phyloP scores from a whole-genome alignment of 331 rosid species.

The Quercus tomentella region DNA sequence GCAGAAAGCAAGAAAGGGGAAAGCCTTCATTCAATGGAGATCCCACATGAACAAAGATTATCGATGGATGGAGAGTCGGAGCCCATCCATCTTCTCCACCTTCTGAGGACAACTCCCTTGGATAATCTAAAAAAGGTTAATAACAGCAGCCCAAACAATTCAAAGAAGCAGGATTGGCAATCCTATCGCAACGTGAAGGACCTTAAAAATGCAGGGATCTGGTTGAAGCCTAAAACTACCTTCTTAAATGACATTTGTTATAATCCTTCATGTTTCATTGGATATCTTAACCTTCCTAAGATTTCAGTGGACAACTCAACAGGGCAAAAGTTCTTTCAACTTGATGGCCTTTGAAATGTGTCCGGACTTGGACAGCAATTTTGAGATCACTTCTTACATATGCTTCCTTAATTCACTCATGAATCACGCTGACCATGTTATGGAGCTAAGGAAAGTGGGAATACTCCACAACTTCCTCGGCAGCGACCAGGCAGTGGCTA shows the following conservation, averaged over 20 bases:
- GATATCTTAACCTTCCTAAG: slow-evolving; percentile 6
- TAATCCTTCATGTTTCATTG: neutral
- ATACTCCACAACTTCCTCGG: slow-evolving; percentile 1
- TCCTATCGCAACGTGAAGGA: neutral
- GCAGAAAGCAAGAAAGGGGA: neutral
- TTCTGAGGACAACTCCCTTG: neutral
- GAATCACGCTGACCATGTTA: no score
- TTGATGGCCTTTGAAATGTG: slow-evolving; percentile 22
- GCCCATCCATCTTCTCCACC: slow-evolving; percentile 16
- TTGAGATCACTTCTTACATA: neutral
- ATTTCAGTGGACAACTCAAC: slow-evolving; percentile 4
- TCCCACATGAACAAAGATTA: no score
- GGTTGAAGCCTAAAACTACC: neutral
- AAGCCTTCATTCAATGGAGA: neutral
- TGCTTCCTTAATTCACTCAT: no score
- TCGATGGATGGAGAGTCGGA: no score
- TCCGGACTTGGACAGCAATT: slow-evolving; percentile 14
- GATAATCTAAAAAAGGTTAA: no score
- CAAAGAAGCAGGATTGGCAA: neutral
- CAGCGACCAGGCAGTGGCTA: slow-evolving; percentile 17
- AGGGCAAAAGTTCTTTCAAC: neutral
- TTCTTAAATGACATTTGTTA: neutral
- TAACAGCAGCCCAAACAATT: neutral
- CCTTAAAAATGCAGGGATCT: slow-evolving; percentile 4
- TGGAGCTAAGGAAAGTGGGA: no score